Base-by-base conservation (phyloP, 352 stramenopile genomes). In the Globisporangium paddicum region DNA sequence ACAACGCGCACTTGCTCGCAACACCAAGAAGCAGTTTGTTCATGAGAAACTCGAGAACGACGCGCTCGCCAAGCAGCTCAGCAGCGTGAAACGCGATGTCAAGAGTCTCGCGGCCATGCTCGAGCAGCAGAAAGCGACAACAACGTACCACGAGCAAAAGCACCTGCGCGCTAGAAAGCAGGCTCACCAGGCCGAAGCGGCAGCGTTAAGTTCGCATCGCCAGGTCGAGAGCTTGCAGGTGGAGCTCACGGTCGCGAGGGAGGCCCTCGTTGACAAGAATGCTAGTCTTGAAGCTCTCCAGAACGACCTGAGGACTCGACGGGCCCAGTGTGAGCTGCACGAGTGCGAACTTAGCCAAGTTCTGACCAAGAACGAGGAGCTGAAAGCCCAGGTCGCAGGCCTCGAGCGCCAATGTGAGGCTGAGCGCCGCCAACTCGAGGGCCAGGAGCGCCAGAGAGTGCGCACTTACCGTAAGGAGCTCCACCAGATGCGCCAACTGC, bases 201-300 rank as follows among this genome's bases (percentile, higher is more conserved):
- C 58, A 4, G 44, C 72, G 1, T 3, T 26, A 14, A 32, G 54
- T 8, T 32, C 68, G 3, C 44, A 57, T 1, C 53, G 63, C 16
- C 66, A 69, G 13, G 19, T 60, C 0, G 67, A 71, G 1, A 58
- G 71, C 13, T 38, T 76, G 21, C 57, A 77, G 19, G 57, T 28
- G 0, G 67, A 82, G 26, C 32, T 87, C 19, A 30, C 62, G 6
- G 37, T 50, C 41, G 32, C 64, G 3, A 66, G 68, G 42, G 74
- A 86, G 51, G 62, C 69, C 13, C 66, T 87, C 16, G 67, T 78
- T 18, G 30, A 30, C 34, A 69, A 63, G 51, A 87, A 82, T 26
- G 41, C 42, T 8, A 52, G 50, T 21, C 28, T 80, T 1, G 70
- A 79, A 23, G 32, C 61, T 8, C 60, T 70, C 18, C 57, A 68